Evolutionary conservation across 2,329 filamentous ascomycete species (phyloP).

Genomic region (Diaporthe vexans): DNA sequence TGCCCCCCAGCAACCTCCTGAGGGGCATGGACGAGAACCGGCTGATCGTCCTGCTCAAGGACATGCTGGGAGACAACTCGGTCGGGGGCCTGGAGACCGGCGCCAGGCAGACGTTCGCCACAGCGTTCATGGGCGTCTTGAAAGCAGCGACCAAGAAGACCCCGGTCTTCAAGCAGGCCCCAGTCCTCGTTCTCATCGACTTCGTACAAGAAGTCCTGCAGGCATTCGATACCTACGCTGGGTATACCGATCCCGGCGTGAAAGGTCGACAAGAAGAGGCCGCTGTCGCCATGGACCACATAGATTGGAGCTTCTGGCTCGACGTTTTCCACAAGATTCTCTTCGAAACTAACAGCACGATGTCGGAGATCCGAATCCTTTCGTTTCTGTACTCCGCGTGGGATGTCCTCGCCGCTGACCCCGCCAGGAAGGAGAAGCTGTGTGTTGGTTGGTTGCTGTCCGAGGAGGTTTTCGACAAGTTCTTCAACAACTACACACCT

Average conservation of each 20-base stretch:
- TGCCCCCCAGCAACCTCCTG: slow-evolving; percentile 75
- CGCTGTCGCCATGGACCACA: slow-evolving; percentile 55
- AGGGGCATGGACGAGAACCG: slow-evolving; percentile 91
- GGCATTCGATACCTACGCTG: slow-evolving; percentile 67
- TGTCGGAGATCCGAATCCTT: slow-evolving; percentile 88
- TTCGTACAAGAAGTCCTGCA: slow-evolving; percentile 86
- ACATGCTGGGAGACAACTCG: slow-evolving; percentile 74
- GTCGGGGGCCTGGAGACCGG: slow-evolving; percentile 51
- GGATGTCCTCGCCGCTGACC: slow-evolving; percentile 77
- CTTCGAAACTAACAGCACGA: slow-evolving; percentile 82
- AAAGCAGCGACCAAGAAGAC: slow-evolving; percentile 82
- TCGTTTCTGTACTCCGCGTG: slow-evolving; percentile 86
- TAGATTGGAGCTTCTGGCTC: slow-evolving; percentile 90
- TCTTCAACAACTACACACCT: slow-evolving; percentile 95
- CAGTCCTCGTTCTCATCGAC: slow-evolving; percentile 92
- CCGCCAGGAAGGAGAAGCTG: slow-evolving; percentile 76
- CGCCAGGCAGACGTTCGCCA: slow-evolving; percentile 79
- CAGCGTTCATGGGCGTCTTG: slow-evolving; percentile 80
- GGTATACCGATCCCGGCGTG: slow-evolving; percentile 46
- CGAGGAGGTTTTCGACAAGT: slow-evolving; percentile 80
- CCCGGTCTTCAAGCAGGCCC: slow-evolving; percentile 84
- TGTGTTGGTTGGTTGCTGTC: slow-evolving; percentile 83
- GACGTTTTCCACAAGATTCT: slow-evolving; percentile 84
- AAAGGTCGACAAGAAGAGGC: slow-evolving; percentile 17
- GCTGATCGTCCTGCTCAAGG: slow-evolving; percentile 83